Percentiles rank a stretch among this genome's conserved stretches.
phyloP scores from a whole-genome alignment of 768 basidiomycete genomes.

The Amanita brunnescens region DNA sequence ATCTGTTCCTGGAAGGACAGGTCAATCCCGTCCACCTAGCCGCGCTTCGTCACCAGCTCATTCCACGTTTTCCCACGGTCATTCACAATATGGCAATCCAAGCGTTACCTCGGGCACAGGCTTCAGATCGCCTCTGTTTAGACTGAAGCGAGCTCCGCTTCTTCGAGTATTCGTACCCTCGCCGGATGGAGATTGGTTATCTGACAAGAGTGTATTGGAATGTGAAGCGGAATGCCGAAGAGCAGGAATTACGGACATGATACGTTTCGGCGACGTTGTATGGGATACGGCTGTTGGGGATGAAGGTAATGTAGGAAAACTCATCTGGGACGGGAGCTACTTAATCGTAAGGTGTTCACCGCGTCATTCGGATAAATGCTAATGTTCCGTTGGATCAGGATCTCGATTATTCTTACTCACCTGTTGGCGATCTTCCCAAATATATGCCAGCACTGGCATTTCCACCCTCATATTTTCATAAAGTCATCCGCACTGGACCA shows the following conservation, averaged over 20 bases:
- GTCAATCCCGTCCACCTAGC: conserved; percentile 40
- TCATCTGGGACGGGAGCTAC: conserved; percentile 87
- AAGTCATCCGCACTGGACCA: conserved; percentile 62
- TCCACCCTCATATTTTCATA: conserved; percentile 85
- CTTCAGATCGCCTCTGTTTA: conserved; percentile 68
- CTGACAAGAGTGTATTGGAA: conserved; percentile 70
- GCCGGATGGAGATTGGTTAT: conserved; percentile 81
- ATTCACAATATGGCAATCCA: conserved; percentile 23
- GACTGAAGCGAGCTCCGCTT: conserved; percentile 63
- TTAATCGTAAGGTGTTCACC: conserved; percentile 52
- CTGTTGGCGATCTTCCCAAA: conserved; percentile 67
- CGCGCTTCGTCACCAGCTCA: conserved; percentile 60
- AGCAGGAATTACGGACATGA: conserved; percentile 51
- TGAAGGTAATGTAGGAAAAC: conserved; percentile 74
- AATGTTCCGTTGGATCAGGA: conserved; percentile 39
- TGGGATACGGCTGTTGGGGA: conserved; percentile 86
- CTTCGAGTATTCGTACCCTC: conserved; percentile 80
- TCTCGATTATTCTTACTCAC: conserved; percentile 75
- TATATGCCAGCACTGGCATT: conserved; percentile 77
- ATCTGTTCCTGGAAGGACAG: conserved; percentile 13
- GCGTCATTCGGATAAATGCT: conserved; percentile 7
- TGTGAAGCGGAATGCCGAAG: conserved; percentile 75
- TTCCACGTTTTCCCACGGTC: conserved; percentile 40
- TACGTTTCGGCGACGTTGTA: conserved; percentile 73
- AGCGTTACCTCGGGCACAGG: conserved; percentile 6